Evolutionary conservation across 495 filamentous ascomycete species (phyloP).

Genomic region (Neurospora sp.): DNA sequence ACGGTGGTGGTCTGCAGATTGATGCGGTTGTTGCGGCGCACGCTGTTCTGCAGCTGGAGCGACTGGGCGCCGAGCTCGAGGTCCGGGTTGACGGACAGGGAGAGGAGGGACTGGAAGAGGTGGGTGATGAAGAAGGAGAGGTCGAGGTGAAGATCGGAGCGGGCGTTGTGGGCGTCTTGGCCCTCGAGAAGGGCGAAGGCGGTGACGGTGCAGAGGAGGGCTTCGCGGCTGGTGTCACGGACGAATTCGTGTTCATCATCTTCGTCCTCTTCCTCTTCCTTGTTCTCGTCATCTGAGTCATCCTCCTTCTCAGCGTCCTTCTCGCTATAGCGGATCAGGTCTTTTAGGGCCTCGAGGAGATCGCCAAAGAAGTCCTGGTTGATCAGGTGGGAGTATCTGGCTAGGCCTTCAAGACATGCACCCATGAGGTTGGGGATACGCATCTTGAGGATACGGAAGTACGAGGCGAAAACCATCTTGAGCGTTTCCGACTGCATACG

Average conservation of each 20-base stretch:
- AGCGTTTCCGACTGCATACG: conserved; percentile 87
- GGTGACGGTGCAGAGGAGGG: conserved; percentile 89
- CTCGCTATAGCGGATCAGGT: conserved; percentile 67
- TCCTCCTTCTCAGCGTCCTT: conserved; percentile 24
- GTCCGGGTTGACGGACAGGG: conserved; percentile 68
- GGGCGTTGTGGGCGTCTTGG: conserved; percentile 66
- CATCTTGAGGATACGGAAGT: conserved; percentile 87
- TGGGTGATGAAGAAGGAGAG: conserved; percentile 89
- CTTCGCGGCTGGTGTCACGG: conserved; percentile 68
- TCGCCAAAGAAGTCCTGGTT: conserved; percentile 98
- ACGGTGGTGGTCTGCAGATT: conserved; percentile 90
- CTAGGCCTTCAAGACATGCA: conserved; percentile 77
- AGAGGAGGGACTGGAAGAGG: conserved; percentile 74
- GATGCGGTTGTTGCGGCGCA: conserved; percentile 34
- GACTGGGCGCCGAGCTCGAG: conserved; percentile 77
- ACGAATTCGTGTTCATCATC: conserved; percentile 27
- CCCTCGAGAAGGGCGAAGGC: conserved; percentile 89
- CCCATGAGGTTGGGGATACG: conserved; percentile 77
- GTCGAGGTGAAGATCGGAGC: conserved; percentile 64
- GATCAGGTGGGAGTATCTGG: conserved; percentile 84
- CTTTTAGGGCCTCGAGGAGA: conserved; percentile 84
- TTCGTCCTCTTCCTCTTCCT: conserved; percentile 27
- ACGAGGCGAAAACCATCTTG: conserved; percentile 88
- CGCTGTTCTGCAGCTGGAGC: conserved; percentile 52
- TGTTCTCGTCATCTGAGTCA: conserved; percentile 8